Base-by-base conservation (phyloP, 2,329 filamentous ascomycete genomes). In the Polychaeton citri region DNA sequence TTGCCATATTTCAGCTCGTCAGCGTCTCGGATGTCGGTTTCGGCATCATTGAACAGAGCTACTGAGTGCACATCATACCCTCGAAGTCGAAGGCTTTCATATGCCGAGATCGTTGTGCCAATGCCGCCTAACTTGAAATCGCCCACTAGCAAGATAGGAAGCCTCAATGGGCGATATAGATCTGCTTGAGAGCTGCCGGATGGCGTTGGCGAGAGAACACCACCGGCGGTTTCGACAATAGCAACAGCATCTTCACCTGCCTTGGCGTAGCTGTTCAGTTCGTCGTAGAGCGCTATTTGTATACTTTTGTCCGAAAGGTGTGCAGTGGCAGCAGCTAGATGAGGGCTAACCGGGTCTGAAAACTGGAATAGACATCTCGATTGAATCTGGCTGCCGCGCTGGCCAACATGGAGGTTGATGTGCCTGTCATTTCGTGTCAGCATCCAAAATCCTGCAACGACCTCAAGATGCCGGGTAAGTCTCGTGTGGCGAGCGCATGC, bases 171-270 rank as follows among this genome's bases (percentile, higher is more conserved):
- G 15, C 78, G 66, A 52, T 87, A 90, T 1, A 87, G 60, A 49
- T 92, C 83, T 2, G 78, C 82, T 51, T 92, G 84, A 0, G 79
- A 75, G 2, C 69, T 79, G 7, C 82, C 81, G 21, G 79, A 82
- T 1, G 83, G 84, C 0, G 73, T 73, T 0, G 84, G 84, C 0
- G 82, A 88, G 42, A 88, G 76, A 0, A 88, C 80, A 1, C 84
- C 84, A 1, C 83, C 84, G 1, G 84, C 83, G 2, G 84, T 90
- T 54, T 92, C 84, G 32, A 90, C 64, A 32, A 92, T 68, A 1
- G 81, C 61, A 57, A 78, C 74, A n/a, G 71, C 71, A 32, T 62
- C 54, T 4, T 60, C 58, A 2, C 47, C 45, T 3, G 12, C 12
- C 15, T 53, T 48, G 3, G 69, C 64, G 36, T 63, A 64, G n/a